Evolutionary conservation across 495 filamentous ascomycete species (phyloP), one percentile per base, ranked within the genome.

Genomic region (Umbilicaria muhlenbergii): DNA sequence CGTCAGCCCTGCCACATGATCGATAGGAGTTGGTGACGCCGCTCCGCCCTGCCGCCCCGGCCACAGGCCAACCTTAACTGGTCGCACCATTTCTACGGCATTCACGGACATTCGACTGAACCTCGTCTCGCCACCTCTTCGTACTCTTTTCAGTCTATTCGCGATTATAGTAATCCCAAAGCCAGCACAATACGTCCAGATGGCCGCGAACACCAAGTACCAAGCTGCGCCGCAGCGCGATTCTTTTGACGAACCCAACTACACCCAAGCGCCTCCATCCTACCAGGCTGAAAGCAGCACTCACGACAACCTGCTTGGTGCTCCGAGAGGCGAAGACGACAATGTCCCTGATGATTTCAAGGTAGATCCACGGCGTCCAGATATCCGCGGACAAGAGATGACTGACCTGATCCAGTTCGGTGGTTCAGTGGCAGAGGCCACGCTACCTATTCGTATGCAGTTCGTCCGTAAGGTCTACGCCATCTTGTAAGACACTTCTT

Each of bases 261-360:
- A 84, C 71, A 73, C 81, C 39, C 86, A 91, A 58, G 70, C 88
- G 50, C 91, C 91, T 49, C 91, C 91, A 5, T 79, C 79, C 14
- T 89, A 89, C 66, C 73, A 77, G 50, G 68, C 71, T 18, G 73
- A 75, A 48, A 55, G 59, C 12, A 63, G 49, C 24, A 60, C 62
- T 32, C 60, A 67, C 38, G 67, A 64, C 44, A 70, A 60, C 42
- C 64, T 84, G 51, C 66, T 82, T 56, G 63, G 71, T 58, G 71
- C 72, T 54, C 80, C 91, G 48, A 81, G 73, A 58, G 77, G 76
- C 58, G 86, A 93, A 55, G 82, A 88, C 59, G 87, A 94, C 58
- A 80, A 86, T 51, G 58, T 98, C 36, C 91, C 91, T 4, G 91
- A 98, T 71, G 91, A 98, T 67, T 96, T 98, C 73, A 98, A 94